Evolutionary conservation across 805 yeast genomes (phyloP), one percentile per base, ranked within the genome.

Genomic region (Candida golubevii): DNA sequence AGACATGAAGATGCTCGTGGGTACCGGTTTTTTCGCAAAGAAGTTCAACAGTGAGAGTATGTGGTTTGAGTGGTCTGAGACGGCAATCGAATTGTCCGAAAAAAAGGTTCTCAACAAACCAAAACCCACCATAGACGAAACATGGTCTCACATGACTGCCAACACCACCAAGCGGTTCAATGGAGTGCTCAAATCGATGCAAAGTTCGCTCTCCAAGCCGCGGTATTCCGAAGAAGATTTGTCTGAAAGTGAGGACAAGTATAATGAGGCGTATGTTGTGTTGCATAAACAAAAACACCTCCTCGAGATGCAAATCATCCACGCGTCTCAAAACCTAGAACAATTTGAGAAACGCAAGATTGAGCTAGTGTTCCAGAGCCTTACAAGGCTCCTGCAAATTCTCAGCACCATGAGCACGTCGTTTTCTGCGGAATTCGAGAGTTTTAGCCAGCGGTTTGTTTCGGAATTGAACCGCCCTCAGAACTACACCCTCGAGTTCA

Each of bases 31-130:
- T 35, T 54, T 70, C 36, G 55, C 62, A 7, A 62, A 54, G 44
- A 67, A 66, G 48, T 71, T 71, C 49, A 67, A 55, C 42, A 65
- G 70, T 44, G 73, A 69, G 43, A 67, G 66, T 3, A 62, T 67
- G 69, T 69, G 74, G 74, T 67, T 68, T 38, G 75, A 71, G 49
- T 71, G 75, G 75, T 55, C 71, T 1, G 70, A 65, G 23, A 45
- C 58, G 37, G 67, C 72, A 7, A 23, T 54, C 4, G 54, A 42
- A 18, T 46, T 41, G 15, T 11, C 15, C 34, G 15, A 32, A 12
- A 10, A 32, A n/a, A 42, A 35, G 26, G 32, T 29, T 29, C n/a
- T 12, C 11, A 29, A 29, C n/a, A 29, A 11, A 12, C n/a, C n/a
- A 12, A 29, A 29, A 12, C n/a, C n/a, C 32, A 18, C 23, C 23